Evolutionary conservation across 1,284 basidiomycete genomes (phyloP).

Genomic region (Malassezia restricta): DNA sequence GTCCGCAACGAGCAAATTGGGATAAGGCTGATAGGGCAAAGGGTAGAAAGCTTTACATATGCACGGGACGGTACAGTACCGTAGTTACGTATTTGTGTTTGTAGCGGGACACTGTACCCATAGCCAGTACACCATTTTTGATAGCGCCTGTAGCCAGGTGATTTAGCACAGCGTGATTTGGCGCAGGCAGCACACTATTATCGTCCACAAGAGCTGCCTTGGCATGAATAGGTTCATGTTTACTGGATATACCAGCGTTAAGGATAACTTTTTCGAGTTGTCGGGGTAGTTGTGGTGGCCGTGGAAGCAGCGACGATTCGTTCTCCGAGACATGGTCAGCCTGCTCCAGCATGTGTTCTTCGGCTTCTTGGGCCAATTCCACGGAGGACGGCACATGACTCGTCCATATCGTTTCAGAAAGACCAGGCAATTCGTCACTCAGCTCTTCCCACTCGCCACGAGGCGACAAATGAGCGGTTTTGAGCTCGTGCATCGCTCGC

Average conservation of each 20-base stretch:
- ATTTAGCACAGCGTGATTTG: slow-evolving; percentile 80
- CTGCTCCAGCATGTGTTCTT: slow-evolving; percentile 24
- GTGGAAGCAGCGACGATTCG: slow-evolving; percentile 19
- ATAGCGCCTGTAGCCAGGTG: slow-evolving; percentile 94
- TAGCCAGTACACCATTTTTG: slow-evolving; percentile 80
- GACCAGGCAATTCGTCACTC: slow-evolving; percentile 16
- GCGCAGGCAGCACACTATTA: slow-evolving; percentile 75
- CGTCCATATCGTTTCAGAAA: slow-evolving; percentile 42
- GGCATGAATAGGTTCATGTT: slow-evolving; percentile 10
- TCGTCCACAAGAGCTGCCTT: slow-evolving; percentile 59
- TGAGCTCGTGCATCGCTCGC: slow-evolving; percentile 11
- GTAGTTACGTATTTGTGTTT: slow-evolving; percentile 56
- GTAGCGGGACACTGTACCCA: slow-evolving; percentile 85
- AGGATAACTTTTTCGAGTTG: slow-evolving; percentile 89
- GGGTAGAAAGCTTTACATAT: neutral
- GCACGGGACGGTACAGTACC: slow-evolving; percentile 12
- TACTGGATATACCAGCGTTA: slow-evolving; percentile 50
- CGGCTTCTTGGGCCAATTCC: slow-evolving; percentile 38
- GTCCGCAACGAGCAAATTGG: neutral
- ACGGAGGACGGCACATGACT: slow-evolving; percentile 45
- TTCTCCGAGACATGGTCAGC: slow-evolving; percentile 5
- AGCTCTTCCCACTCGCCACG: slow-evolving; percentile 30
- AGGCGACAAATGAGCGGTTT: slow-evolving; percentile 18
- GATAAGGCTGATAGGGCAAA: too few species aligned
- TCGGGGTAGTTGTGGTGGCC: slow-evolving; percentile 62